Evolutionary conservation across 148 eudicot genomes (phyloP), one percentile per base, ranked within the genome.

Genomic region (Diospyros kaki): DNA sequence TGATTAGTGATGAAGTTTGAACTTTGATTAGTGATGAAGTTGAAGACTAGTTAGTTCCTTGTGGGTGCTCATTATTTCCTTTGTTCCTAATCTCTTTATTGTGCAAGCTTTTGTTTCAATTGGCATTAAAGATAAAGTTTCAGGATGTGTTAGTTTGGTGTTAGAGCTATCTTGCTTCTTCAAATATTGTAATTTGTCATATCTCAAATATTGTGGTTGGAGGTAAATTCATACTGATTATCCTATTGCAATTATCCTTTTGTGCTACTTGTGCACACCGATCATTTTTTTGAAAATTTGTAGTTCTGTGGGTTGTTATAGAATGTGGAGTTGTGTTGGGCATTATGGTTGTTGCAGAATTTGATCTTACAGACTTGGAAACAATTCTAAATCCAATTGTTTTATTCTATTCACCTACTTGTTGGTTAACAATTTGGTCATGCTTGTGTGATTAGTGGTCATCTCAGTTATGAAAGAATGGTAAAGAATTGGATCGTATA

Each of bases 121-220:
- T 28, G 28, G 28, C 28, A 28, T 28, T 28, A 28, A 0, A 28
- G 28, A 28, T 28, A 28, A 28, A 28, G 28, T 28, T 28, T 28
- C 0, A 28, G 28, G 28, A 28, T 28, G 28, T 28, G 28, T 28
- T 28, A 28, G 28, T 28, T 28, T 28, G 28, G 28, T 28, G 28
- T 28, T 28, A 28, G 79, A 80, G 64, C 75, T 93, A 55, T 84
- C 89, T 77, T 64, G 39, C 76, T 84, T 87, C 80, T 84, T 92
- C 69, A 86, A 75, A 39, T 80, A 69, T 64, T 89, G 97, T 83
- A 86, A 84, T 66, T 76, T 95, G 73, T 83, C 91, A 63, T 90
- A 89, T 81, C 73, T 78, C 66, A 86, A 73, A 55, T 67, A 82
- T 74, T 79, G 71, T 82, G 73, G 46, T 71, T 51, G 81, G 71